Evolutionary conservation across 2,329 filamentous ascomycete genomes (phyloP).

Genomic region (Microsporum ferrugineum): DNA sequence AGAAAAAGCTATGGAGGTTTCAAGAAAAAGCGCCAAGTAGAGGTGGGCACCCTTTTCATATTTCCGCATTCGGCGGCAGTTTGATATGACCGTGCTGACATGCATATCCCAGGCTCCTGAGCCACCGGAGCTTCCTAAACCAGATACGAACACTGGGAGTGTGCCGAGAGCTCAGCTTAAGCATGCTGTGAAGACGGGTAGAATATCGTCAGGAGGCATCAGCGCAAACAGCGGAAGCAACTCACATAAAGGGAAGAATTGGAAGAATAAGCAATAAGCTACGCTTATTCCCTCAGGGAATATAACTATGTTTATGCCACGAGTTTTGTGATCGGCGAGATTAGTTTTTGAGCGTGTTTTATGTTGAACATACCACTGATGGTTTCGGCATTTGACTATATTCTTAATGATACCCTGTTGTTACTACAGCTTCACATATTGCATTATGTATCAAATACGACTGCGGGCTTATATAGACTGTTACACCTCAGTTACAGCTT

Average conservation of each 20-base stretch:
- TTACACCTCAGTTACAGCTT: conserved; percentile 37
- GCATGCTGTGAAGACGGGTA: neutral
- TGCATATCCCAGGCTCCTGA: neutral
- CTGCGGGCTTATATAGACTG: neutral
- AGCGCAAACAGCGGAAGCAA: neutral
- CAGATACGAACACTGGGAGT: neutral
- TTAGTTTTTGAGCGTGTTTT: neutral
- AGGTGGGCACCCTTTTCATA: neutral
- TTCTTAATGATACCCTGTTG: neutral
- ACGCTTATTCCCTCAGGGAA: neutral
- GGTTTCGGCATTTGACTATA: neutral
- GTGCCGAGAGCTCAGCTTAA: neutral
- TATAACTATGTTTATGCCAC: neutral
- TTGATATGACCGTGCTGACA: neutral
- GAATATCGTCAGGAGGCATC: neutral
- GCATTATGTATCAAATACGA: neutral
- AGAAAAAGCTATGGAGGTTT: conserved; percentile 31
- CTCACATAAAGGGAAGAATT: neutral
- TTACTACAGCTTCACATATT: neutral
- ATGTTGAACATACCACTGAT: neutral
- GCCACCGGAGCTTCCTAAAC: neutral
- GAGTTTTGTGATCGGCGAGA: neutral
- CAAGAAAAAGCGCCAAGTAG: conserved; percentile 22
- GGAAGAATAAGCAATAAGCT: neutral
- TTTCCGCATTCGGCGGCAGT: neutral